Evolutionary conservation across 805 yeast species (phyloP).

Genomic region (Komagataella pastoris): DNA sequence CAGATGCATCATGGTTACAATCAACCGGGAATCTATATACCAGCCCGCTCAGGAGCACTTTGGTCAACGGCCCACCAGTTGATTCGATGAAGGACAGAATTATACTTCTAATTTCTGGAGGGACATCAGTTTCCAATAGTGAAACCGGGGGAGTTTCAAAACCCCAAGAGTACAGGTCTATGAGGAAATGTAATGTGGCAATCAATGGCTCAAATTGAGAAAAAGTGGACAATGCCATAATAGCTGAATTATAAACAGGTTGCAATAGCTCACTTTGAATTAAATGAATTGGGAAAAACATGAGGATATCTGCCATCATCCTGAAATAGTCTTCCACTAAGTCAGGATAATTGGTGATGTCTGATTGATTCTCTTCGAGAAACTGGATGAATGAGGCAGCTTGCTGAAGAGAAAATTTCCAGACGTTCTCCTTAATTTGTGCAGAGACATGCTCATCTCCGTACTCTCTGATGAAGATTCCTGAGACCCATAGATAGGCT

Average conservation of each 20-base stretch:
- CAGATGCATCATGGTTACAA: constrained; percentile 60
- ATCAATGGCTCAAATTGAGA: constrained; percentile 63
- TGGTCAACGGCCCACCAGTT: constrained; percentile 45
- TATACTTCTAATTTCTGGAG: constrained; percentile 36
- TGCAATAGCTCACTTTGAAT: constrained; percentile 32
- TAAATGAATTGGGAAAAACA: constrained; percentile 53
- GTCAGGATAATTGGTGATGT: constrained; percentile 34
- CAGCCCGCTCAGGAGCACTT: constrained; percentile 48
- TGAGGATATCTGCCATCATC: constrained; percentile 63
- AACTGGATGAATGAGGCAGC: constrained; percentile 39
- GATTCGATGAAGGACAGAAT: constrained; percentile 32
- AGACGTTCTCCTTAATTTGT: constrained; percentile 45
- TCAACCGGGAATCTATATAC: constrained; percentile 62
- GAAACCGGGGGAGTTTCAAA: constrained; percentile 71
- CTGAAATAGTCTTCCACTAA: constrained; percentile 78
- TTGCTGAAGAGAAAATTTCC: constrained; percentile 65
- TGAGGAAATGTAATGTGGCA: constrained; percentile 60
- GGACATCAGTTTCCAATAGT: constrained; percentile 33
- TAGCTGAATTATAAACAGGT: constrained; percentile 43
- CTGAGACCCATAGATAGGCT: constrained; percentile 85
- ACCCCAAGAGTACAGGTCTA: constrained; percentile 82
- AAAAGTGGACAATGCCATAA: constrained; percentile 34
- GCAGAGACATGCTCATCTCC: constrained; percentile 27
- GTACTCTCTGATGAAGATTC: constrained; percentile 63
- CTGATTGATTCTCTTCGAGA: constrained; percentile 11